Conservation (phyloP, 805 yeast genomes). For the Cyberlindnera xishuangbannaensis region DNA sequence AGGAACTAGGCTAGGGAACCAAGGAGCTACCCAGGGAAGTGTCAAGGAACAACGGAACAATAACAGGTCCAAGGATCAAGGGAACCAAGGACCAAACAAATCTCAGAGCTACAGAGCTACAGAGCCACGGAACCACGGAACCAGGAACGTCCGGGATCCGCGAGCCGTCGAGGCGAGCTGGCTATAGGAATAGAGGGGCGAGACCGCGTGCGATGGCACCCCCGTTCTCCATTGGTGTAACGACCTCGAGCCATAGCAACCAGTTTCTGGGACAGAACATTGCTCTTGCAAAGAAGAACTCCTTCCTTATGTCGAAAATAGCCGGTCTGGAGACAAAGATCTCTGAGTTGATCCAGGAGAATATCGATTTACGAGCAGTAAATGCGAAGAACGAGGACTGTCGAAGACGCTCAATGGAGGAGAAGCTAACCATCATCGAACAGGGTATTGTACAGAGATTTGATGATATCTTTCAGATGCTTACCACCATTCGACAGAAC, state of each 20-base stretch:
- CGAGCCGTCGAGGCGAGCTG: no score
- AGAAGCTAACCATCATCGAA: conserved; percentile 36
- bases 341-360: conserved; percentile 45
- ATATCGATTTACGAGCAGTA: conserved; percentile 36
- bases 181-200: no score
- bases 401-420: conserved; percentile 31
- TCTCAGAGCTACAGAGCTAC: no score
- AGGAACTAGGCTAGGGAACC: no score
- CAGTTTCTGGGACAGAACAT: conserved; percentile 37
- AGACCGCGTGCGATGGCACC: no score
- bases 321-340: conserved; percentile 47
- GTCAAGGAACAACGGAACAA: no score
- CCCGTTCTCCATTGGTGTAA: no score
- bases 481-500: conserved; percentile 34
- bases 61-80: no score
- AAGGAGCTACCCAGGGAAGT: no score
- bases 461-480: conserved; percentile 38
- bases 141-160: no score
- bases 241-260: conserved; percentile 17
- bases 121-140: no score
- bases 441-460: conserved; percentile 35
- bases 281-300: conserved; percentile 54
- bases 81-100: no score
- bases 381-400: conserved; percentile 27
- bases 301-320: conserved; percentile 44